These are phyloP conservation scores for Gynochthodes officinalis DNA, from an alignment of 257 asterid species.

Conservation along the genomic window DNA sequence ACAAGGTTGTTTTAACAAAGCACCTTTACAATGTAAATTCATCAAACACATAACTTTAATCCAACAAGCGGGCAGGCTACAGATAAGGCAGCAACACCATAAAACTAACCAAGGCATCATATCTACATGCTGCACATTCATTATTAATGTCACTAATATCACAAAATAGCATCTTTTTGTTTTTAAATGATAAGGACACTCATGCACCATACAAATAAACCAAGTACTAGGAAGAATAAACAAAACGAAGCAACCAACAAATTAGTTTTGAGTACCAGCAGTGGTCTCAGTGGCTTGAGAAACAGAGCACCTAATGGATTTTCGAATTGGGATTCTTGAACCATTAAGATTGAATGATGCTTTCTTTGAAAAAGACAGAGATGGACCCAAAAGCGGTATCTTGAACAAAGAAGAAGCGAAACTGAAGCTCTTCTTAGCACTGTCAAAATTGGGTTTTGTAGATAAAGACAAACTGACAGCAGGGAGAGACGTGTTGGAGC, in stretches of 20 bases:
- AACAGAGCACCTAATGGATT: conserved; percentile 67
- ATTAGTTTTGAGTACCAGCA: conserved; percentile 35
- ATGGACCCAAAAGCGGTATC: conserved; percentile 49
- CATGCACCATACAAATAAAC: background rate
- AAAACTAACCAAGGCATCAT: background rate
- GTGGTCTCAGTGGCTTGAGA: conserved; percentile 56
- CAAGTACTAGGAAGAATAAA: background rate
- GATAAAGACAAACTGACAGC: conserved; percentile 15
- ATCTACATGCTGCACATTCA: background rate
- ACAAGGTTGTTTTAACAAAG: background rate
- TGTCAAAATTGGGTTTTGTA: conserved; percentile 20
- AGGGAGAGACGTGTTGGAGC: conserved; percentile 36
- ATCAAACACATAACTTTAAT: background rate
- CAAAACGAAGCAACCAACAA: conserved; percentile 13
- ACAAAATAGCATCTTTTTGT: background rate
- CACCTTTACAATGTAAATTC: too few species aligned
- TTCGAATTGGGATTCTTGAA: conserved; percentile 33
- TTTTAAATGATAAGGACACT: background rate
- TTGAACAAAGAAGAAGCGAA: conserved; percentile 43
- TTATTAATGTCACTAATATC: too few species aligned
- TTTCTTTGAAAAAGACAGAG: conserved; percentile 28
- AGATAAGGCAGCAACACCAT: background rate
- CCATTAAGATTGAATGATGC: conserved; percentile 8
- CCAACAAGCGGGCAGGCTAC: background rate
- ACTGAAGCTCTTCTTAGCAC: conserved; percentile 25